Percentiles rank a stretch among this genome's conserved stretches.
Evolutionary conservation across 1,284 basidiomycete species (phyloP).

Genomic region (Neonothopanus nambi): DNA sequence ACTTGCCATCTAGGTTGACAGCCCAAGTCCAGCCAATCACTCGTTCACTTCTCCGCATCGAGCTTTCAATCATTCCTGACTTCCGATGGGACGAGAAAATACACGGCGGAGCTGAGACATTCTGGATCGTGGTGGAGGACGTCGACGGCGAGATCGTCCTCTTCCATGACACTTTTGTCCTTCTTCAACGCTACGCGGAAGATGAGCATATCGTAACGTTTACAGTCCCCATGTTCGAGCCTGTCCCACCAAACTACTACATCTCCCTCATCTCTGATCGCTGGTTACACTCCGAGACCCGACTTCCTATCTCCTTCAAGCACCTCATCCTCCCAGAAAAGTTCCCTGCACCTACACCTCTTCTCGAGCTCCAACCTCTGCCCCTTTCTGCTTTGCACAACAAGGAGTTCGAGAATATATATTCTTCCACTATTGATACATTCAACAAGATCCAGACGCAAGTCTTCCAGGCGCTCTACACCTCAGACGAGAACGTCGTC

Average conservation of each 20-base stretch:
- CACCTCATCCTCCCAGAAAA: slow-evolving; percentile 97
- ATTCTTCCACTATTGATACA: slow-evolving; percentile 71
- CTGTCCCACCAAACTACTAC: slow-evolving; percentile 97
- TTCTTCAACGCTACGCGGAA: slow-evolving; percentile 89
- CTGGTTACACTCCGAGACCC: slow-evolving; percentile 95
- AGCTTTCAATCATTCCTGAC: slow-evolving; percentile 91
- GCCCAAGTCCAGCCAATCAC: slow-evolving; percentile 96
- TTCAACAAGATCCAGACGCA: slow-evolving; percentile 99
- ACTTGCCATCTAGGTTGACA: slow-evolving; percentile 59
- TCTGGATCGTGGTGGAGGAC: slow-evolving; percentile 94
- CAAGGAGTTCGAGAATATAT: slow-evolving; percentile 86
- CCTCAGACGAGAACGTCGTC: slow-evolving; percentile 94
- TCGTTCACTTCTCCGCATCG: slow-evolving; percentile 83
- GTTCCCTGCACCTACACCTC: slow-evolving; percentile 90
- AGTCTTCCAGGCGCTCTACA: slow-evolving; percentile 97
- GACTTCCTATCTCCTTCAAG: slow-evolving; percentile 96
- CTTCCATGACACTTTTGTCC: slow-evolving; percentile 91
- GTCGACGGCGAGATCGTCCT: slow-evolving; percentile 96
- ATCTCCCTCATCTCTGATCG: slow-evolving; percentile 94
- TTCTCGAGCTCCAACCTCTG: slow-evolving; percentile 91
- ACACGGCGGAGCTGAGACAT: slow-evolving; percentile 86
- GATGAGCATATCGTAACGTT: slow-evolving; percentile 94
- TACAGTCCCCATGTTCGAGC: slow-evolving; percentile 96
- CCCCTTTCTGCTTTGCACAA: slow-evolving; percentile 92
- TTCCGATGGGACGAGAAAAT: slow-evolving; percentile 98